Conservation (phyloP, 768 basidiomycete genomes). For the Nidularia pulvinata region DNA sequence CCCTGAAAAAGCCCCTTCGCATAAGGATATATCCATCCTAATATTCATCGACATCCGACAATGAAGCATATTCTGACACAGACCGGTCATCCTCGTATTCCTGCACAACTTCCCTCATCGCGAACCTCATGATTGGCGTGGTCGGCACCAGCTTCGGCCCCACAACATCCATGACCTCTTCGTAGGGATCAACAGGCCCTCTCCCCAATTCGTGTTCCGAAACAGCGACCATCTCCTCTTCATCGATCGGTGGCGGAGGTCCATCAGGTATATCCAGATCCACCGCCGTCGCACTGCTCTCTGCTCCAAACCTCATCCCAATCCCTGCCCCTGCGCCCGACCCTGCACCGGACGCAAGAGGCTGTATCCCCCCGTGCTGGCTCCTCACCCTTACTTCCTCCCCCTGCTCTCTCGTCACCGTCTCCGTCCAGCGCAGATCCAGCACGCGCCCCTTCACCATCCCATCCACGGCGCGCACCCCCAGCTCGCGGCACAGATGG, state of each 20-base stretch:
- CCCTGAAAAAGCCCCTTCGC: no score
- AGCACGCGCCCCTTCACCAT: slow-evolving; percentile 80
- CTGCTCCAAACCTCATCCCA: slow-evolving; percentile 9
- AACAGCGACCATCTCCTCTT: slow-evolving; percentile 49
- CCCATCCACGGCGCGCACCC: slow-evolving; percentile 80
- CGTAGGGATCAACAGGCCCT: slow-evolving; percentile 22
- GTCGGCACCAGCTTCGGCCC: slow-evolving; percentile 78
- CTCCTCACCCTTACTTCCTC: slow-evolving; percentile 20
- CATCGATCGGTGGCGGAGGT: slow-evolving; percentile 27
- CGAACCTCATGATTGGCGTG: slow-evolving; percentile 81
- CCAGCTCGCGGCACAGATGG: slow-evolving; percentile 80
- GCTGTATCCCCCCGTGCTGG: neutral
- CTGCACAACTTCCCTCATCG: slow-evolving; percentile 81
- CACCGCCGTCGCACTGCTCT: slow-evolving; percentile 39
- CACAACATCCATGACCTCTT: slow-evolving; percentile 59
- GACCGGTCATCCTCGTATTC: slow-evolving; percentile 81
- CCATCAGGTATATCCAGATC: slow-evolving; percentile 21
- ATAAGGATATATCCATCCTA: slow-evolving; percentile 16
- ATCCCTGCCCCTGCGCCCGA: slow-evolving; percentile 4
- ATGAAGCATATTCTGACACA: slow-evolving; percentile 77
- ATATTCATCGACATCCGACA: slow-evolving; percentile 80
- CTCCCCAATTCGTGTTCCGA: slow-evolving; percentile 27
- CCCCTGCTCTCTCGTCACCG: slow-evolving; percentile 54
- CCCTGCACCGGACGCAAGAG: neutral
- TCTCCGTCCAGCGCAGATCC: slow-evolving; percentile 77